Conservation (phyloP, 192 early-diverging fungal genomes). For the Coemansia aciculifera region DNA sequence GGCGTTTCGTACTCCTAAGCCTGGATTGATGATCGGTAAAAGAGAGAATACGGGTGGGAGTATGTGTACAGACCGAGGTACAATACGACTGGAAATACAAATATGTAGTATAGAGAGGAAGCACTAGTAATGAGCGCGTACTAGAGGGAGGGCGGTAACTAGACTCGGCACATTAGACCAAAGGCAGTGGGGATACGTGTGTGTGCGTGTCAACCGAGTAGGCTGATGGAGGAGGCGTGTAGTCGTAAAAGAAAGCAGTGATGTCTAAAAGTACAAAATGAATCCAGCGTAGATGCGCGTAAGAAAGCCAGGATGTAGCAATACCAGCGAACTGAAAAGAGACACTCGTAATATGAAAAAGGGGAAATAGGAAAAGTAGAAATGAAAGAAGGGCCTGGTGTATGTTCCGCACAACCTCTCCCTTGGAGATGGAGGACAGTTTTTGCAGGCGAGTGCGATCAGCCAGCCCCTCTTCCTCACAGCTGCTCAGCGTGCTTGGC, state of each 20-base stretch:
- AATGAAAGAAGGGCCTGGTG: background rate
- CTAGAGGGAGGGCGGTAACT: background rate
- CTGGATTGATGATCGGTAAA: slow-evolving; percentile 3
- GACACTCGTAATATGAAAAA: slow-evolving; percentile 9
- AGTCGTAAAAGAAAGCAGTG: slow-evolving; percentile 3
- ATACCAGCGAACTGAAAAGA: background rate
- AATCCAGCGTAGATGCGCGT: background rate
- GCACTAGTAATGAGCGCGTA: background rate
- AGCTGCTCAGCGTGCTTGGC: slow-evolving; percentile 6
- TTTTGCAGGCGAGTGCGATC: slow-evolving; percentile 2
- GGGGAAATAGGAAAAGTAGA: background rate
- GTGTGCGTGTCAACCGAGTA: background rate
- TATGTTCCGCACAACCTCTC: background rate
- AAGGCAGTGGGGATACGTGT: background rate
- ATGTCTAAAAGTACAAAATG: slow-evolving; percentile 8
- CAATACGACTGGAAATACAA: background rate
- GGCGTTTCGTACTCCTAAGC: background rate
- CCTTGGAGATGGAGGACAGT: background rate
- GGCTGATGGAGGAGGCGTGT: background rate
- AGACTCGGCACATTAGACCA: slow-evolving; percentile 4
- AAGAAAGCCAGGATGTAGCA: background rate
- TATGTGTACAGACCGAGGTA: background rate
- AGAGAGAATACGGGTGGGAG: background rate
- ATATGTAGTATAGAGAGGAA: background rate
- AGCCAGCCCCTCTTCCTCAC: background rate